phyloP scores from a whole-genome alignment of 331 rosid species.

The Arachis monticola region DNA sequence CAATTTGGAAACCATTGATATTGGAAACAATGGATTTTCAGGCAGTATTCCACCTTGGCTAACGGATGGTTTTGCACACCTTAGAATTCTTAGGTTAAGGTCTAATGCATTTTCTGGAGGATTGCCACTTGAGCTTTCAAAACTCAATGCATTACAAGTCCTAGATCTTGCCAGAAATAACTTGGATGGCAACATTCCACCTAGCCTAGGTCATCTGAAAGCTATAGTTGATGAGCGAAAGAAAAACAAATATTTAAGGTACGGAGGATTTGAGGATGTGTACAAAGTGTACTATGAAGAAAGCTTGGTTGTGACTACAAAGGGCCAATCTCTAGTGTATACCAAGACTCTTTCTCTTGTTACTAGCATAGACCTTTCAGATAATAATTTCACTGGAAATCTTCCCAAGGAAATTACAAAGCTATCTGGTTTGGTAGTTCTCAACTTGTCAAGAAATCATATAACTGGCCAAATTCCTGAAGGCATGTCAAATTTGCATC shows the following conservation, averaged over 20 bases:
- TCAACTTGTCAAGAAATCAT: constrained; percentile 54
- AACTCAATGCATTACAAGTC: constrained; percentile 49
- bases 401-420: constrained; percentile 49
- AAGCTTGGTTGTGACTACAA: constrained; percentile 35
- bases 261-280: constrained; percentile 1
- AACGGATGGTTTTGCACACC: constrained; percentile 27
- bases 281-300: constrained; percentile 38
- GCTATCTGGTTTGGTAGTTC: constrained; percentile 38
- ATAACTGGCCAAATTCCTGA: constrained; percentile 44
- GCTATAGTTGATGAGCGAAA: constrained; percentile 38
- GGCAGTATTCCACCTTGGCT: constrained; percentile 54
- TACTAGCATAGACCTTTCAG: constrained; percentile 53
- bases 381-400: constrained; percentile 46
- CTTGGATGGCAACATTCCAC: constrained; percentile 46
- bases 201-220: constrained; percentile 40
- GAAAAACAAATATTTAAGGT: constrained; percentile 13
- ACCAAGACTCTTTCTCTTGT: constrained; percentile 52
- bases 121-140: constrained; percentile 34
- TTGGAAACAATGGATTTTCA: constrained; percentile 41
- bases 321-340: constrained; percentile 3
- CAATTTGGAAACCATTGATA: constrained; percentile 46
- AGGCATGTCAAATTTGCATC: constrained; percentile 46
- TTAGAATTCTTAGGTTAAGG: constrained; percentile 47
- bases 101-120: constrained; percentile 51
- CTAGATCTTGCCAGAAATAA: constrained; percentile 51